These are phyloP conservation scores for Plasmodium malariae DNA, from an alignment of 169 alveolate genomes.

Conservation along the genomic window DNA sequence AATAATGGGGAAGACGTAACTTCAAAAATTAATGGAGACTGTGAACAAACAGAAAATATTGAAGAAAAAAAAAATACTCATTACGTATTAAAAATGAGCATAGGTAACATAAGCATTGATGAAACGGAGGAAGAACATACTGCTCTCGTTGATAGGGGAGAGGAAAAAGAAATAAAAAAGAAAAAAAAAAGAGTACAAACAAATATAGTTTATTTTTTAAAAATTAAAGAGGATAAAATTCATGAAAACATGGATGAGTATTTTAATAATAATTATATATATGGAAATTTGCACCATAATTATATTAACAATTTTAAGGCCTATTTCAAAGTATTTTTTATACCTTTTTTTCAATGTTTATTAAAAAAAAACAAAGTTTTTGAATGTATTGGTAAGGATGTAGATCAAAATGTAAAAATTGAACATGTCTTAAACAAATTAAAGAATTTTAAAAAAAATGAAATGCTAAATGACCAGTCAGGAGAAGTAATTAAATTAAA, in stretches of 20 bases:
- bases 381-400: slow-evolving; percentile 31
- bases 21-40: not conserved
- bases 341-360: slow-evolving; percentile 62
- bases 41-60: slow-evolving; percentile 1
- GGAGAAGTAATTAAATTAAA: slow-evolving; percentile 9
- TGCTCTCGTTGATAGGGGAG: not conserved
- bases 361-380: slow-evolving; percentile 55
- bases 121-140: slow-evolving; percentile 25
- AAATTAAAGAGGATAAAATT: slow-evolving; percentile 33
- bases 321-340: slow-evolving; percentile 52
- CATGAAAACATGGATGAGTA: slow-evolving; percentile 63
- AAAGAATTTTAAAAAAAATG: slow-evolving; percentile 42
- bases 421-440: slow-evolving; percentile 40
- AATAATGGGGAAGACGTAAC: not conserved
- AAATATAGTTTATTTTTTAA: slow-evolving; percentile 35
- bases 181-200: slow-evolving; percentile 5
- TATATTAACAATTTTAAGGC: slow-evolving; percentile 72
- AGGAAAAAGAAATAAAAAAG: not conserved
- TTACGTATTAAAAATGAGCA: slow-evolving; percentile 56
- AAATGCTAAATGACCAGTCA: slow-evolving; percentile 14
- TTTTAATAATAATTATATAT: slow-evolving; percentile 64
- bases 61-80: not conserved
- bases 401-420: slow-evolving; percentile 39
- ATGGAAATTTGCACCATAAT: slow-evolving; percentile 64
- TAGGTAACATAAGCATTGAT: slow-evolving; percentile 19